Base-by-base conservation (phyloP, 495 filamentous ascomycete species). In the Patellaria atrata region DNA sequence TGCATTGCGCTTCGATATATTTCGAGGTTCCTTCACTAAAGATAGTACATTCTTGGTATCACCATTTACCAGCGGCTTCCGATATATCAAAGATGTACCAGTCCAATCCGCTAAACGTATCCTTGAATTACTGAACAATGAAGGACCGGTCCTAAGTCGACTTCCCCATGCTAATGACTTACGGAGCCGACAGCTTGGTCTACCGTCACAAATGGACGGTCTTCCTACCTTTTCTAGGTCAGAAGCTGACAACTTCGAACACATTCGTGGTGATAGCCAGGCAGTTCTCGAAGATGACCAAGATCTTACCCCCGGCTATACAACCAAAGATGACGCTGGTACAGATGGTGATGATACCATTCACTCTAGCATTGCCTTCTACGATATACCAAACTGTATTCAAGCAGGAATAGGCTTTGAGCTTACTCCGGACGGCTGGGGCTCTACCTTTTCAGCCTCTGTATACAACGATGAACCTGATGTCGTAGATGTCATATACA, bases 1-100 rank as follows among this genome's bases (percentile, higher is more conserved):
- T 7, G 79, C 79, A 2, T 73, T 96, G 37, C 79, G 89, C 29
- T 96, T 94, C 51, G 89, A 97, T 51, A 77, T 97, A 42, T 93
- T 94, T 66, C 68, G 86, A 51, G 91, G 89, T 0, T 61, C 74
- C 1, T 94, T 94, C 44, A 94, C 89, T 0, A 71, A 67, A 30
- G 89, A 97, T 48, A 77, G 76, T 0, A 78, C 74, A 2, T 94
- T 71, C 51, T 77, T 82, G 28, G 67, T 94, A 31, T 93, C 82
- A 3, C 89, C 89, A 2, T 97, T 97, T 54, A 75, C 73, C 0
- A 89, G 76, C 53, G 69, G 68, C 3, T 79, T 94, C 43, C 61
- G 65, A n/a, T 82, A 76, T 48, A 63, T 94, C 31, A 70, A 74
- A 43, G 71, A 91, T 51, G 75, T 97, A 16, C 79, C 83, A 0